Percentiles rank a stretch among this genome's conserved stretches.
These are phyloP conservation scores for Luffa acutangula DNA, from an alignment of 306 rosid species.

Conservation along the genomic window DNA sequence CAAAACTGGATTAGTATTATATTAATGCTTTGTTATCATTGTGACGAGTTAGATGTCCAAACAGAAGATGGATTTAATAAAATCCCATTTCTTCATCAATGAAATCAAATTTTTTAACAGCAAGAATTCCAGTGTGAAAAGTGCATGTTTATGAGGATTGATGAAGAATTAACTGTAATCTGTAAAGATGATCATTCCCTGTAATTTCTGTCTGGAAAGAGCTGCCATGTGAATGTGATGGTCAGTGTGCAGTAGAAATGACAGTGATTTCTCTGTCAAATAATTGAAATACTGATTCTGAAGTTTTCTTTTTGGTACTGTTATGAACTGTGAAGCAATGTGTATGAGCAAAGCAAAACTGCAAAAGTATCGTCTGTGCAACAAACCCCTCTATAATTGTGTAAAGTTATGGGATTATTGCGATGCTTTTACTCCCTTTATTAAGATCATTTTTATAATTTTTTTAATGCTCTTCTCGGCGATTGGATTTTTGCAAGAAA, in stretches of 20 bases:
- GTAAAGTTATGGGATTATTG: no score
- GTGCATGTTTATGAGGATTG: not conserved
- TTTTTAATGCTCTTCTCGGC: no score
- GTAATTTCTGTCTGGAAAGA: not conserved
- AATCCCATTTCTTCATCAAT: conserved; percentile 10
- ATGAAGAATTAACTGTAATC: not conserved
- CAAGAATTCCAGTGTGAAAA: not conserved
- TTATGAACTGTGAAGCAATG: no score
- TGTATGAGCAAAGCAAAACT: no score
- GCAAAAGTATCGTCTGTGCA: no score
- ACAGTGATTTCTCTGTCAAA: not conserved
- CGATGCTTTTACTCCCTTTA: no score
- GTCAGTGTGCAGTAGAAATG: not conserved
- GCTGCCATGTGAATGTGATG: not conserved
- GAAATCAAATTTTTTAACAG: not conserved
- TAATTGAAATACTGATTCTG: not conserved
- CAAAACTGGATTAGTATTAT: conserved; percentile 5
- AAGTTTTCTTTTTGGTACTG: no score
- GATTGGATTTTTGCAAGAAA: no score
- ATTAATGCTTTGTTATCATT: conserved; percentile 5
- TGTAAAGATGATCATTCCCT: not conserved
- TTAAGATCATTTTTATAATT: no score
- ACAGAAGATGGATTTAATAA: conserved; percentile 5
- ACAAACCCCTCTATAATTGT: no score
- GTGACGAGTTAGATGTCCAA: conserved; percentile 6